Conservation (phyloP, 1,284 basidiomycete species). For the Takashimella koratensis region DNA sequence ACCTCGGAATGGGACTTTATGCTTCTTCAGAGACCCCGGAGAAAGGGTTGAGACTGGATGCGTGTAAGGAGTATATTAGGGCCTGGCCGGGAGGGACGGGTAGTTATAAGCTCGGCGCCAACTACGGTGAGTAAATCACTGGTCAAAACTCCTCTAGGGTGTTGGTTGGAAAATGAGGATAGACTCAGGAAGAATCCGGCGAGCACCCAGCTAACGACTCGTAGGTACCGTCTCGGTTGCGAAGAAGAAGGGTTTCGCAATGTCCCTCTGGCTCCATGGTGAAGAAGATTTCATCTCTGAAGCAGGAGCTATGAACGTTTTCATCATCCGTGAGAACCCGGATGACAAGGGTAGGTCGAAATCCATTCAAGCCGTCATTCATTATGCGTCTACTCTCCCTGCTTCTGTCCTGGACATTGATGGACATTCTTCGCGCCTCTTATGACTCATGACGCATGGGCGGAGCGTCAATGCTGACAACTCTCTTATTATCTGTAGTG, state of each 20-base stretch:
- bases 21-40: constrained; percentile 23
- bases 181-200: too few relatives aligned
- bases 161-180: too few relatives aligned
- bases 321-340: constrained; percentile 40
- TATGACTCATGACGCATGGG: neutral
- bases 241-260: constrained; percentile 43
- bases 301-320: constrained; percentile 47
- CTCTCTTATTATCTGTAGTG: constrained; percentile 12
- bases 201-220: neutral
- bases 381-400: neutral
- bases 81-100: constrained; percentile 47
- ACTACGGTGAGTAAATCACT: constrained; percentile 33
- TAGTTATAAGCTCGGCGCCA: constrained; percentile 45
- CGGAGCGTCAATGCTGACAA: too few relatives aligned
- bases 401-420: too few relatives aligned
- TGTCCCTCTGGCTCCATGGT: constrained; percentile 46
- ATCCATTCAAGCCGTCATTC: neutral
- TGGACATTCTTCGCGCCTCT: neutral
- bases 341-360: constrained; percentile 33
- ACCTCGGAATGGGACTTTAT: constrained; percentile 44
- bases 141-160: too few relatives aligned
- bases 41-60: constrained; percentile 37
- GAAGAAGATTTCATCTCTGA: constrained; percentile 43
- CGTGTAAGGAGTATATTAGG: constrained; percentile 41
- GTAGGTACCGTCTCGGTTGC: constrained; percentile 42